Base-by-base conservation (phyloP, 2,329 filamentous ascomycete species). In the Mycogone perniciosa region DNA sequence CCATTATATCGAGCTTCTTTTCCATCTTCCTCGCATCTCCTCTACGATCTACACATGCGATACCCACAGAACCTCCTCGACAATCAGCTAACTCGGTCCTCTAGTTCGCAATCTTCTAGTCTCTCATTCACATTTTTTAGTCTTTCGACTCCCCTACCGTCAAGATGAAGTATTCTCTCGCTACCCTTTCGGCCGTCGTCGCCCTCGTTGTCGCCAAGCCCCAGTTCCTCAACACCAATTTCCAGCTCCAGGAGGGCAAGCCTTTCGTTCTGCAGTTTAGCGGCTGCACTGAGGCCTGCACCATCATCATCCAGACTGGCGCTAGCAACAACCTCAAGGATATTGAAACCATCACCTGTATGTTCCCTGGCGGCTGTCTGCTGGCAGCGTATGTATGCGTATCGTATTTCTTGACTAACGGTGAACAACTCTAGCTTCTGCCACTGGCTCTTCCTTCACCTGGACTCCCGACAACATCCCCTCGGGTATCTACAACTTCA, bases 131-230 rank as follows among this genome's bases (percentile, higher is more conserved):
- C 8, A 41, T 2, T 49, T 46, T n/a, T 45, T 37, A 42, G 31
- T 49, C 46, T 42, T 53, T 46, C 33, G 11, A 39, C 27, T n/a
- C 13, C 27, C 29, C 20, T 11, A 30, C 51, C 53, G 57, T 63
- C 64, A 67, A 59, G 53, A 71, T 71, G 67, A 68, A 69, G 66
- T 66, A 61, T 59, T 62, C 66, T 47, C 31, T 63, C 57, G 61
- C 57, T 57, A 53, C 61, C 48, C 39, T 67, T 47, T 58, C 62
- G 54, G 57, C 64, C 57, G 44, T 67, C 40, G 64, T 59, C 53
- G 55, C 56, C 54, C 51, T 58, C 46, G 64, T 51, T 51, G 31
- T 61, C 47, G 67, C 65, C 42, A 45, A 58, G 56, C 67, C 67
- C 44, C 30, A 44, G 20, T 61, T 71, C 59, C 55, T 59, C 59